Evolutionary conservation across 257 asterid genomes (phyloP).

Genomic region (Plantago elongata): DNA sequence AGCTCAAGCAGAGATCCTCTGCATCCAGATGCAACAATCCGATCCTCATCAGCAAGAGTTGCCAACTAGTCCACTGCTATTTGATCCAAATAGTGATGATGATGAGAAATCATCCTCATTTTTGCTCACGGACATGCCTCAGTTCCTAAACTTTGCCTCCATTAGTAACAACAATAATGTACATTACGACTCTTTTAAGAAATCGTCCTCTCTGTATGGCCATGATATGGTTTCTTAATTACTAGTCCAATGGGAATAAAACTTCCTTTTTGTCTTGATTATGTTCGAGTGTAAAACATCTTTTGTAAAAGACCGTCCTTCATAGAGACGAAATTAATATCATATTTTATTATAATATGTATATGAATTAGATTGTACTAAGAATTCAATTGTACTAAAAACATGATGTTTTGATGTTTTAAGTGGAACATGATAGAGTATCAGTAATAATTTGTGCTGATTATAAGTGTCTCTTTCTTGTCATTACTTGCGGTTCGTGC

Average conservation of each 20-base stretch:
- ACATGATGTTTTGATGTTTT: too few species aligned
- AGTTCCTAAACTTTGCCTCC: slow-evolving; percentile 22
- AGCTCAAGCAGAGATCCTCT: slow-evolving; percentile 52
- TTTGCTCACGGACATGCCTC: slow-evolving; percentile 29
- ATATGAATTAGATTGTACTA: too few species aligned
- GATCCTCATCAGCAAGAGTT: slow-evolving; percentile 13
- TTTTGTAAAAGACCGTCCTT: too few species aligned
- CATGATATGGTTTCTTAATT: slow-evolving; percentile 49
- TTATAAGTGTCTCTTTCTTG: background rate
- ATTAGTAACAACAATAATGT: slow-evolving; percentile 16
- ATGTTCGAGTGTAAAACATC: too few species aligned
- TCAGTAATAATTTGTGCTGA: too few species aligned
- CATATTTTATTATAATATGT: too few species aligned
- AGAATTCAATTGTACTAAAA: too few species aligned
- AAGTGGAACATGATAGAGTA: too few species aligned
- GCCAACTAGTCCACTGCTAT: slow-evolving; percentile 2
- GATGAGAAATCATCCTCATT: slow-evolving; percentile 25
- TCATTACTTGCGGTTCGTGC: background rate
- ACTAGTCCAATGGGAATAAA: background rate
- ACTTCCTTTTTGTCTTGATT: background rate
- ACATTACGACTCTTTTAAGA: slow-evolving; percentile 40
- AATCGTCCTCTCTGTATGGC: slow-evolving; percentile 30
- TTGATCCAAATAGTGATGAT: background rate
- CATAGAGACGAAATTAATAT: too few species aligned
- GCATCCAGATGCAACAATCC: slow-evolving; percentile 45